Evolutionary conservation across 352 stramenopile genomes (phyloP).

Genomic region (Pythium utonaiense): DNA sequence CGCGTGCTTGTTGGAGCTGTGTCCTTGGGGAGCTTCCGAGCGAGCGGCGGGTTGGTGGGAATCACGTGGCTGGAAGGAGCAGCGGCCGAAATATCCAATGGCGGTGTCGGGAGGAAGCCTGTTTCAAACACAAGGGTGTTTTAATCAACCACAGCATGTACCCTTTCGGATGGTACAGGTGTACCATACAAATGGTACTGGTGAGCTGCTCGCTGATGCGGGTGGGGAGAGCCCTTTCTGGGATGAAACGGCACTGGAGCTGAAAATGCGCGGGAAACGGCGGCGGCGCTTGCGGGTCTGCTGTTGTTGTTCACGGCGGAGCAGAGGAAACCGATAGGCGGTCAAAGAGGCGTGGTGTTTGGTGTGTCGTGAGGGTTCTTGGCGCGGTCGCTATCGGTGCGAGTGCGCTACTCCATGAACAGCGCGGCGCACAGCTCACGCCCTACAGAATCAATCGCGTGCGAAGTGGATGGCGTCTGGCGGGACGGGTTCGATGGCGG

Average conservation of each 20-base stretch:
- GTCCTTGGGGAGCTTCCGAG: constrained; percentile 4
- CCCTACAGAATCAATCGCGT: not conserved
- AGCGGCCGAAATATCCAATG: constrained; percentile 32
- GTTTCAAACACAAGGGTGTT: constrained; percentile 21
- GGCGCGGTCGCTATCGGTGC: not conserved
- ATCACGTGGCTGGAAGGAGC: constrained; percentile 34
- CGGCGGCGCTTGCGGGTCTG: too few species aligned
- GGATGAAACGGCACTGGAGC: constrained; percentile 2
- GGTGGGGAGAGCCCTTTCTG: too few species aligned
- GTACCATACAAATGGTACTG: not conserved
- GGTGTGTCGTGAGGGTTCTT: not conserved
- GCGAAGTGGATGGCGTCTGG: constrained; percentile 5
- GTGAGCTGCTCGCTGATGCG: too few species aligned
- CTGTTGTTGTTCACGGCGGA: not conserved
- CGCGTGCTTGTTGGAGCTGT: constrained; percentile 1
- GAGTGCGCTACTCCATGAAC: constrained; percentile 1
- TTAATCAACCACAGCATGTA: constrained; percentile 4
- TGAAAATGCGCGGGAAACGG: constrained; percentile 3
- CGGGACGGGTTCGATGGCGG: not conserved
- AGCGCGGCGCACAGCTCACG: not conserved
- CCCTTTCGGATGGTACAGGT: not conserved
- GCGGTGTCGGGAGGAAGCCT: constrained; percentile 1
- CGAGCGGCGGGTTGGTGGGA: constrained; percentile 8
- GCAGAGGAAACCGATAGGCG: not conserved
- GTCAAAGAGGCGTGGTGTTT: not conserved